These are phyloP conservation scores for Lipomyces oligophaga DNA, from an alignment of 805 yeast genomes.

Conservation along the genomic window DNA sequence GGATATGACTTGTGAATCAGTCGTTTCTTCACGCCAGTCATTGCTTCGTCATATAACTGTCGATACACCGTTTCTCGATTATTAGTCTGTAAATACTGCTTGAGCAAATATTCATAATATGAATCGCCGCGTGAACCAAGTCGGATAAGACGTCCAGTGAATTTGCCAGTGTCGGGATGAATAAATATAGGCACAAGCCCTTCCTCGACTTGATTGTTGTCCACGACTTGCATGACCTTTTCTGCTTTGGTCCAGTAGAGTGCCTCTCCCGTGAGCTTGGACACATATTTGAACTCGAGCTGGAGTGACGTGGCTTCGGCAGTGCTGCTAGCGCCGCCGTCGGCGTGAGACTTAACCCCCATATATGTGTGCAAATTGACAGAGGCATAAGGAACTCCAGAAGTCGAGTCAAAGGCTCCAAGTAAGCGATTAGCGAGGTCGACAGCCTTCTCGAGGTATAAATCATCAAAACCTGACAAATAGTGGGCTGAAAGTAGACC, in stretches of 20 bases:
- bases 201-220: slow-evolving; percentile 57
- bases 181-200: slow-evolving; percentile 84
- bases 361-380: slow-evolving; percentile 64
- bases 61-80: slow-evolving; percentile 57
- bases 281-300: slow-evolving; percentile 77
- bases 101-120: slow-evolving; percentile 81
- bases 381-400: slow-evolving; percentile 76
- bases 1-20: slow-evolving; percentile 61
- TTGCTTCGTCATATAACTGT: slow-evolving; percentile 72
- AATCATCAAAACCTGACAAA: slow-evolving; percentile 55
- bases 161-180: slow-evolving; percentile 68
- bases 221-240: slow-evolving; percentile 64
- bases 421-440: slow-evolving; percentile 70
- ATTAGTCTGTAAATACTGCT: slow-evolving; percentile 77
- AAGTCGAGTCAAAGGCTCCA: slow-evolving; percentile 60
- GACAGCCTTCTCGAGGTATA: slow-evolving; percentile 72
- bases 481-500: slow-evolving; percentile 83
- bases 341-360: slow-evolving; percentile 60
- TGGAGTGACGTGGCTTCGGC: slow-evolving; percentile 88
- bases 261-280: slow-evolving; percentile 73
- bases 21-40: slow-evolving; percentile 69
- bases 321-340: slow-evolving; percentile 68
- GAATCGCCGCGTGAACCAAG: slow-evolving; percentile 92
- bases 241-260: slow-evolving; percentile 78
- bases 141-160: slow-evolving; percentile 61